Evolutionary conservation across 495 filamentous ascomycete genomes (phyloP).

Genomic region (Xylaria flabelliformis): DNA sequence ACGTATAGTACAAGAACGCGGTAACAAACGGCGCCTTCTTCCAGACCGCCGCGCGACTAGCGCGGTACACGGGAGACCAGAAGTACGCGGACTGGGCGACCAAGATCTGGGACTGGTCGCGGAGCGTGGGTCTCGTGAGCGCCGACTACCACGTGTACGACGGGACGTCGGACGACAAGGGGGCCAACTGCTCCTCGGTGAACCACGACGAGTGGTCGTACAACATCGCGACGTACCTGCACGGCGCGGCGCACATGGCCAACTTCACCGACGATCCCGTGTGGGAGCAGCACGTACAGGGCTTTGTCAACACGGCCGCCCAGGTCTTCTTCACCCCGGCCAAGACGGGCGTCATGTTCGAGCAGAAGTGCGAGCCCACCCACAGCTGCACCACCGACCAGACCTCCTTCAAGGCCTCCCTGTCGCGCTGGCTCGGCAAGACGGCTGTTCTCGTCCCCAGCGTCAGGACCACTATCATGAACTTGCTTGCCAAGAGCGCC

Average conservation of each 20-base stretch:
- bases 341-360: conserved; percentile 64
- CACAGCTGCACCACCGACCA: conserved; percentile 74
- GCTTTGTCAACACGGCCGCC: conserved; percentile 59
- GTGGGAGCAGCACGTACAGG: conserved; percentile 66
- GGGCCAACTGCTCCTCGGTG: conserved; percentile 63
- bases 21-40: conserved; percentile 81
- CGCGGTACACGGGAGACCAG: conserved; percentile 74
- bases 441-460: conserved; percentile 71
- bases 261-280: conserved; percentile 63
- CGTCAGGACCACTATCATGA: conserved; percentile 57
- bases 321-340: conserved; percentile 63
- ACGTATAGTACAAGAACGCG: conserved; percentile 69
- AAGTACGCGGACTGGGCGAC: conserved; percentile 78
- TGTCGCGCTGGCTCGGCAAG: conserved; percentile 75
- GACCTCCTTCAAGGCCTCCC: conserved; percentile 76
- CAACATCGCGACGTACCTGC: conserved; percentile 74
- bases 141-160: conserved; percentile 70
- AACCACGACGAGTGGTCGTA: conserved; percentile 77
- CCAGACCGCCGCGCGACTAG: conserved; percentile 77
- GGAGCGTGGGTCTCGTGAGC: conserved; percentile 65
- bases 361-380: conserved; percentile 71
- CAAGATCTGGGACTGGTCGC: conserved; percentile 74
- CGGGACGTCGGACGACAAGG: conserved; percentile 65
- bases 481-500: conserved; percentile 62
- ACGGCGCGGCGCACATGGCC: conserved; percentile 79